phyloP scores from a whole-genome alignment of 805 yeast species.

The Candida orba region DNA sequence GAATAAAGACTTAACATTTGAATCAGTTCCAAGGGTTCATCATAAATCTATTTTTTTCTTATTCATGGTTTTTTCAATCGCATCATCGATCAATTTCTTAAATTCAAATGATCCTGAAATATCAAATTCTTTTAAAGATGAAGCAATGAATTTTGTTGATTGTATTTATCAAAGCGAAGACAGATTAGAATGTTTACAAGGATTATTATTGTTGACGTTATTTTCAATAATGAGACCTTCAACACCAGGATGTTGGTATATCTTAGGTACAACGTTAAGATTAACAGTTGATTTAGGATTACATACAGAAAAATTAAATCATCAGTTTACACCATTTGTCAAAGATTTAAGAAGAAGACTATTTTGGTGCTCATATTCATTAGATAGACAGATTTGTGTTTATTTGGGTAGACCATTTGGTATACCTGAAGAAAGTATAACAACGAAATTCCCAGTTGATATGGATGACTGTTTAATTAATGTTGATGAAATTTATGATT shows the following conservation, averaged over 20 bases:
- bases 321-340: slow-evolving; percentile 42
- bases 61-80: slow-evolving; percentile 73
- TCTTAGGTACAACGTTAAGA: slow-evolving; percentile 72
- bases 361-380: slow-evolving; percentile 85
- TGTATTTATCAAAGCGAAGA: slow-evolving; percentile 51
- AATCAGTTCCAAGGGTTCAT: slow-evolving; percentile 39
- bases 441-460: slow-evolving; percentile 63
- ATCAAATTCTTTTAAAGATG: slow-evolving; percentile 61
- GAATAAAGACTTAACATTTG: slow-evolving; percentile 19
- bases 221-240: slow-evolving; percentile 86
- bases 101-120: slow-evolving; percentile 51
- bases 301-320: slow-evolving; percentile 53
- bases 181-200: slow-evolving; percentile 66
- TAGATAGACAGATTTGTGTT: slow-evolving; percentile 82
- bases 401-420: slow-evolving; percentile 86
- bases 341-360: slow-evolving; percentile 66
- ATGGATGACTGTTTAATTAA: slow-evolving; percentile 66
- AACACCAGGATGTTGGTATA: slow-evolving; percentile 89
- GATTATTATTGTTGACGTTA: slow-evolving; percentile 56
- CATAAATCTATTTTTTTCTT: slow-evolving; percentile 60
- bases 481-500: slow-evolving; percentile 31
- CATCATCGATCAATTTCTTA: slow-evolving; percentile 66
- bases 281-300: slow-evolving; percentile 79
- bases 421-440: slow-evolving; percentile 73
- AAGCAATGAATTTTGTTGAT: slow-evolving; percentile 56